A percentile compares a stretch with the other conserved stretches of the same genome.
These are phyloP conservation scores for Irpex lacteus DNA, from an alignment of 1,284 basidiomycete genomes.

Conservation along the genomic window DNA sequence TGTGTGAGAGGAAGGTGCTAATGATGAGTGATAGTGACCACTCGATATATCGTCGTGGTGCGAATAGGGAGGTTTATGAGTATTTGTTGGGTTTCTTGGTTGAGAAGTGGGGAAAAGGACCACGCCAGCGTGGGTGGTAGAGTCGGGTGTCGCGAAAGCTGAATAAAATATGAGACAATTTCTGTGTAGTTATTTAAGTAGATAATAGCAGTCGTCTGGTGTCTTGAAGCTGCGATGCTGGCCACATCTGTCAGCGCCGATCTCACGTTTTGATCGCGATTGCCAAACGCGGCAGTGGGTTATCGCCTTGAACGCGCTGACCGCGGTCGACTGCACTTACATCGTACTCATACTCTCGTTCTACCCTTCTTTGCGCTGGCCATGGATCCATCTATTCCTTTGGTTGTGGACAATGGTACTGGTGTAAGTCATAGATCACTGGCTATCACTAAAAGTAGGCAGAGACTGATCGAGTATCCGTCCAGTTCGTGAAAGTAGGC, in stretches of 20 bases:
- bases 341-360: neutral
- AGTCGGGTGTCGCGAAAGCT: neutral
- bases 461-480: slow-evolving; percentile 12
- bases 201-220: no score
- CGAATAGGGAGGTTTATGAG: slow-evolving; percentile 82
- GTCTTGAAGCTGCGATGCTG: neutral
- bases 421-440: slow-evolving; percentile 61
- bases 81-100: slow-evolving; percentile 82
- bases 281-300: neutral
- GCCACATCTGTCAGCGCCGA: neutral
- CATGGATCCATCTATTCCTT: slow-evolving; percentile 70
- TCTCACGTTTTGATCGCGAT: neutral
- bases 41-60: slow-evolving; percentile 68
- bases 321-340: neutral
- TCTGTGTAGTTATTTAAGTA: no score
- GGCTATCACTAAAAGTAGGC: slow-evolving; percentile 6
- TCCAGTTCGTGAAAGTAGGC: slow-evolving; percentile 95
- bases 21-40: slow-evolving; percentile 65
- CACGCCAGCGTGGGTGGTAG: slow-evolving; percentile 55
- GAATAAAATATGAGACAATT: no score
- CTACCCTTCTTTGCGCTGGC: neutral
- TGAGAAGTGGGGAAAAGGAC: slow-evolving; percentile 91
- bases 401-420: slow-evolving; percentile 97
- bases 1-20: slow-evolving; percentile 11
- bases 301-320: neutral